Conservation (phyloP, 208 protist species). For the Leishmania guyanensis region DNA sequence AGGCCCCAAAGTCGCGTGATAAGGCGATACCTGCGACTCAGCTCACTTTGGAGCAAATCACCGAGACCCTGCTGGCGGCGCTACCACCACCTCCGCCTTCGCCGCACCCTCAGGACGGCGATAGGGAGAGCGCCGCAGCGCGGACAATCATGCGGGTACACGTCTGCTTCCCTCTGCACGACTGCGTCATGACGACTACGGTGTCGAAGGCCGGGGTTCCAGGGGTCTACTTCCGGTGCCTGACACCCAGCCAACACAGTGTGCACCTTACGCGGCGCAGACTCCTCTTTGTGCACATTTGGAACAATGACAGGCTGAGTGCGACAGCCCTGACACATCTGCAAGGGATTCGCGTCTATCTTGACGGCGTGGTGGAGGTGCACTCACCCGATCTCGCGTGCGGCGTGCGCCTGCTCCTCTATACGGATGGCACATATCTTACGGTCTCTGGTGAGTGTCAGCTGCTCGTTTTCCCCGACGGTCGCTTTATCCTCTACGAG, state of each 20-base stretch:
- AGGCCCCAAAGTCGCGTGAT: slow-evolving; percentile 26
- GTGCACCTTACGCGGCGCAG: not conserved
- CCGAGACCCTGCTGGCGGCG: slow-evolving; percentile 42
- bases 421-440: slow-evolving; percentile 48
- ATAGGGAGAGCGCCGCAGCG: not conserved
- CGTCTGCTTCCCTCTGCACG: slow-evolving; percentile 13
- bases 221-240: slow-evolving; percentile 14
- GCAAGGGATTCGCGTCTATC: slow-evolving; percentile 30
- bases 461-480: slow-evolving; percentile 17
- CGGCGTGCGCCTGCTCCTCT: slow-evolving; percentile 44
- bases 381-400: slow-evolving; percentile 30
- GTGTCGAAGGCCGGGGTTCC: slow-evolving; percentile 8
- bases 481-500: slow-evolving; percentile 16
- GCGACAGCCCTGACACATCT: slow-evolving; percentile 27
- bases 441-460: not conserved
- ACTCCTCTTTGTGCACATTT: slow-evolving; percentile 45
- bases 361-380: slow-evolving; percentile 57
- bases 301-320: slow-evolving; percentile 30
- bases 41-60: slow-evolving; percentile 61
- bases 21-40: slow-evolving; percentile 33
- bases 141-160: slow-evolving; percentile 25
- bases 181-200: slow-evolving; percentile 17
- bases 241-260: slow-evolving; percentile 9
- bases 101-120: not conserved
- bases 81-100: slow-evolving; percentile 38